phyloP scores from a whole-genome alignment of 371 early-diverging fungal genomes.

The Zychaea mexicana region DNA sequence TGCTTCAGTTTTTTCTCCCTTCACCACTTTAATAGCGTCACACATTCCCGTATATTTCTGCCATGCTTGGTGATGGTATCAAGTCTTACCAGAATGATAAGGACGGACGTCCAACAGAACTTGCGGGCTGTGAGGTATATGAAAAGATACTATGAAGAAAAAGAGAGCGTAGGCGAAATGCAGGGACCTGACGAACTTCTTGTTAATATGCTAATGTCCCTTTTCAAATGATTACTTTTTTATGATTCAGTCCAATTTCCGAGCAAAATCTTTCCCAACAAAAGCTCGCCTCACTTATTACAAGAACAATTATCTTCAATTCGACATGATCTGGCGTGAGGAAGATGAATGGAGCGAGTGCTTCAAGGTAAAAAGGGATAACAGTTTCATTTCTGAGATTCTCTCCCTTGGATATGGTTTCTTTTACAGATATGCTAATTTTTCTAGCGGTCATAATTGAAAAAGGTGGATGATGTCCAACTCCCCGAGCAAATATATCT shows the following conservation, averaged over 20 bases:
- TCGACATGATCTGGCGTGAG: conserved; percentile 65
- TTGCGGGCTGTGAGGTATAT: conserved; percentile 77
- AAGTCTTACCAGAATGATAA: conserved; percentile 78
- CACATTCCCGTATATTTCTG: conserved; percentile 88
- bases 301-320: conserved; percentile 64
- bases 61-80: conserved; percentile 92
- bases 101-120: conserved; percentile 76
- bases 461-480: conserved; percentile 57
- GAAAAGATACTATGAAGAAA: too few species aligned
- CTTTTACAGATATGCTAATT: background rate
- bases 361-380: conserved; percentile 54
- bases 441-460: background rate
- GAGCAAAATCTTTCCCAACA: conserved; percentile 66
- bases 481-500: conserved; percentile 80
- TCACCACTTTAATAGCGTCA: conserved; percentile 28
- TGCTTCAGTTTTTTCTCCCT: background rate
- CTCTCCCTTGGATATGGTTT: too few species aligned
- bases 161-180: too few species aligned
- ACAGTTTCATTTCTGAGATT: background rate
- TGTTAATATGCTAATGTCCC: too few species aligned
- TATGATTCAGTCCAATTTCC: conserved; percentile 73
- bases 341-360: conserved; percentile 81
- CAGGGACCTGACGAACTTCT: too few species aligned
- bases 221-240: background rate
- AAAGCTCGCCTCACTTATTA: conserved; percentile 80